Base-by-base conservation (phyloP, 2,329 filamentous ascomycete genomes). In the Beauveria sp. region DNA sequence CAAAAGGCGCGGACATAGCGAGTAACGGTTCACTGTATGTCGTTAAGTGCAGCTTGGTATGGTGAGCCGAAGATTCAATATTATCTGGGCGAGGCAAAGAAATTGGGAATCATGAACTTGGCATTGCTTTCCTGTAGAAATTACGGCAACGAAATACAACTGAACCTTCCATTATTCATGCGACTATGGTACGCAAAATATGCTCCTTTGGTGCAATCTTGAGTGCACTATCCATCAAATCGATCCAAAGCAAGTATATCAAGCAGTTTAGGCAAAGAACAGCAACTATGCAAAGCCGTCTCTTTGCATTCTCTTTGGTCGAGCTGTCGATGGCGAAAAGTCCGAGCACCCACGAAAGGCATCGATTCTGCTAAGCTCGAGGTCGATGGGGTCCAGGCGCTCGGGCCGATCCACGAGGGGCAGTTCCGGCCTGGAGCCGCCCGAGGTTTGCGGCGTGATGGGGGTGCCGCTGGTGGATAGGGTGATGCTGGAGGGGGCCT, bases 1-100 rank as follows among this genome's bases (percentile, higher is more conserved):
- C 47, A 63, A 67, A 16, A 64, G 66, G 14, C 65, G 61, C 1
- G 65, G 66, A 0, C 62, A 67, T 46, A 63, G 63, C 18, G 66
- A 68, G 43, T 67, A 61, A 56, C 40, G 28, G 22, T 14, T 40
- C 8, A 28, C 28, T 28, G 22, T 14, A 26, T 12, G 16, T 20
- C 6, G 9, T 22, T 18, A n/a, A 6, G n/a, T 30, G 28, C 26
- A 28, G 24, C n/a, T 9, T 20, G 34, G 4, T 10, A 24, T 12
- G 40, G 20, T 44, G n/a, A 53, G 20, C 34, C 5, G 2, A 28
- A 30, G 26, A 28, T 26, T 48, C 3, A 57, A n/a, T 24, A 56
- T 46, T 7, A 56, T 20, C 48, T 40, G 30, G 28, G 20, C 16
- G 28, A 48, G 20, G 43, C 16, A 26, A 4, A 20, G 20, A 34